phyloP scores from a whole-genome alignment of 768 basidiomycete species.

The Zangia roseola region DNA sequence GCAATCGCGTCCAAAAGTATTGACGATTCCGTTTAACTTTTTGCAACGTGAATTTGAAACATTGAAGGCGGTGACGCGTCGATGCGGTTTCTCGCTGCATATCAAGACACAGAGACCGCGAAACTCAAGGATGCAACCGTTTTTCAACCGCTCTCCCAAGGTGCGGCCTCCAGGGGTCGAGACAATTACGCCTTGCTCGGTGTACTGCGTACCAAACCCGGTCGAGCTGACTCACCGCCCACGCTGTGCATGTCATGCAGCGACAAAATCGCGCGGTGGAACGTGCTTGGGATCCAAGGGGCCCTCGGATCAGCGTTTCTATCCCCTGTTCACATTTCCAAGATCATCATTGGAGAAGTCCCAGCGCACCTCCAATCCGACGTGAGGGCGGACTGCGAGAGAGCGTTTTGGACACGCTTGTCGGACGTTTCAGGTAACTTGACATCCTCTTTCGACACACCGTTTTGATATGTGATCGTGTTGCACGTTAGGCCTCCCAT shows the following conservation, averaged over 20 bases:
- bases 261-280: slow-evolving; percentile 92
- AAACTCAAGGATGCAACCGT: slow-evolving; percentile 54
- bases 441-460: neutral
- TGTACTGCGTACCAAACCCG: slow-evolving; percentile 90
- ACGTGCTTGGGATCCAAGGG: slow-evolving; percentile 81
- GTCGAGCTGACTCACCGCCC: slow-evolving; percentile 82
- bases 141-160: slow-evolving; percentile 35
- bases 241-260: slow-evolving; percentile 90
- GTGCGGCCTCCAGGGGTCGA: slow-evolving; percentile 64
- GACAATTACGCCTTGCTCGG: slow-evolving; percentile 75
- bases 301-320: slow-evolving; percentile 60
- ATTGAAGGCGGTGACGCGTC: slow-evolving; percentile 87
- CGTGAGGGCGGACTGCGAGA: slow-evolving; percentile 60
- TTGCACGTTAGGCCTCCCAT: slow-evolving; percentile 41
- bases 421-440: slow-evolving; percentile 39
- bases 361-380: slow-evolving; percentile 34
- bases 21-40: slow-evolving; percentile 6
- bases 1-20: slow-evolving; percentile 46
- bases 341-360: slow-evolving; percentile 75
- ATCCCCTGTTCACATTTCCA: slow-evolving; percentile 61
- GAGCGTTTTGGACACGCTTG: slow-evolving; percentile 66
- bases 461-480: neutral
- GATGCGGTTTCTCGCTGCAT: slow-evolving; percentile 68
- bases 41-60: neutral
- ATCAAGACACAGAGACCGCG: slow-evolving; percentile 76